These are phyloP conservation scores for Acrocalymma vagum DNA, from an alignment of 2,329 filamentous ascomycete species.

Conservation along the genomic window DNA sequence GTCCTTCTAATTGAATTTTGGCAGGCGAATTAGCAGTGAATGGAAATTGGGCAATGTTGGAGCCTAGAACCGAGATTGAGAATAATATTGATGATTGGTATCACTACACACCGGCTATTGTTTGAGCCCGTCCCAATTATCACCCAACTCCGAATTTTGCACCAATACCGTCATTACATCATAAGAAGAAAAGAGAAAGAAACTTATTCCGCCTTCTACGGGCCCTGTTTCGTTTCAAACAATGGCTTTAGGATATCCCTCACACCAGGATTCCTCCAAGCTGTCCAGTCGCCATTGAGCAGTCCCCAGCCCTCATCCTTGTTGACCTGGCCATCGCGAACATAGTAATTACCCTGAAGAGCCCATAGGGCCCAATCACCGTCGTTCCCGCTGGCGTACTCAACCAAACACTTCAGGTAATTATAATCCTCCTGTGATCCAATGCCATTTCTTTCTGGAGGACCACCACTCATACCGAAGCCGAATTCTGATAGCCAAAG, in stretches of 20 bases:
- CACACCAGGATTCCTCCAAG: conserved; percentile 48
- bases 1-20: no score
- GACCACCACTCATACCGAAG: conserved; percentile 43
- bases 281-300: conserved; percentile 52
- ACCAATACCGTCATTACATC: no score
- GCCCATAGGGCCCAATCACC: conserved; percentile 68
- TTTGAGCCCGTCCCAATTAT: no score
- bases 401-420: conserved; percentile 54
- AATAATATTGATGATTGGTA: no score
- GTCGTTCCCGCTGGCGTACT: conserved; percentile 63
- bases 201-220: conserved; percentile 22
- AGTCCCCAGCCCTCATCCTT: conserved; percentile 62
- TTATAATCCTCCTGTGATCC: conserved; percentile 24
- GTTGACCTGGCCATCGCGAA: conserved; percentile 59
- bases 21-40: no score
- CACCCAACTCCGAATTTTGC: no score
- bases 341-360: conserved; percentile 66
- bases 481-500: conserved; percentile 67
- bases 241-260: conserved; percentile 45
- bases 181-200: not conserved
- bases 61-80: no score
- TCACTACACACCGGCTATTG: no score
- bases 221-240: conserved; percentile 54
- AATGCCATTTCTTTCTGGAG: conserved; percentile 17
- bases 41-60: no score